A percentile compares a stretch with the other conserved stretches of the same genome.
Conservation (phyloP, 257 asterid species). For the Eucommia ulmoides region DNA sequence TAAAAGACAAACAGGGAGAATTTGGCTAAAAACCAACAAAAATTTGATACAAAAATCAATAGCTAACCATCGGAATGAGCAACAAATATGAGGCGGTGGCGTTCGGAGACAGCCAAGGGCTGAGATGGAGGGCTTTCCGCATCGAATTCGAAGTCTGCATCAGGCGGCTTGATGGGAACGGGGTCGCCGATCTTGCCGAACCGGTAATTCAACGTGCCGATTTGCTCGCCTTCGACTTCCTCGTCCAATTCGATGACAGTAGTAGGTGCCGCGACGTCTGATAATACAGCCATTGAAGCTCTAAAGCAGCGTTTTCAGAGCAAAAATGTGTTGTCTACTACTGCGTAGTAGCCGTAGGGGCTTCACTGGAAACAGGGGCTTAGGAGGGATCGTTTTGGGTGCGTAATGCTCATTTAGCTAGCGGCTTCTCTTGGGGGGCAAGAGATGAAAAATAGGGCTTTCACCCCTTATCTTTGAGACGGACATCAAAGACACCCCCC, state of each 20-base stretch:
- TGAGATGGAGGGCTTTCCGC: conserved; percentile 39
- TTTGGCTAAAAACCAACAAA: no score
- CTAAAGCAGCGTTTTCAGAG: not conserved
- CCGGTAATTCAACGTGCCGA: conserved; percentile 48
- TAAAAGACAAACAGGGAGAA: not conserved
- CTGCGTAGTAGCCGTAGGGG: no score
- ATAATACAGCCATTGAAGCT: not conserved
- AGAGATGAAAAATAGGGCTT: no score
- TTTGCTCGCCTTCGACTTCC: conserved; percentile 45
- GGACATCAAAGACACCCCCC: no score
- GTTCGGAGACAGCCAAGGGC: conserved; percentile 72
- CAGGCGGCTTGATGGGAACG: conserved; percentile 30
- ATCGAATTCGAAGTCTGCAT: conserved; percentile 27
- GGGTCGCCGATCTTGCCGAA: conserved; percentile 49
- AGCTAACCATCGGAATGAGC: conserved; percentile 67
- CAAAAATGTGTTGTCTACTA: no score
- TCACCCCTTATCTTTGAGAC: no score
- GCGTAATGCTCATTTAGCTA: no score
- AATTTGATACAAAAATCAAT: no score
- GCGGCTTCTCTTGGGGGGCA: no score
- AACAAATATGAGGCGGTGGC: conserved; percentile 57
- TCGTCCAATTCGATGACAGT: conserved; percentile 36
- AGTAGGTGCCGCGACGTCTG: not conserved
- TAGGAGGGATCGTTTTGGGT: no score
- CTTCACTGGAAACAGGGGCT: no score